A percentile compares a stretch with the other conserved stretches of the same genome.
Evolutionary conservation across 352 stramenopile species (phyloP).

Genomic region (Globisporangium spinosum): DNA sequence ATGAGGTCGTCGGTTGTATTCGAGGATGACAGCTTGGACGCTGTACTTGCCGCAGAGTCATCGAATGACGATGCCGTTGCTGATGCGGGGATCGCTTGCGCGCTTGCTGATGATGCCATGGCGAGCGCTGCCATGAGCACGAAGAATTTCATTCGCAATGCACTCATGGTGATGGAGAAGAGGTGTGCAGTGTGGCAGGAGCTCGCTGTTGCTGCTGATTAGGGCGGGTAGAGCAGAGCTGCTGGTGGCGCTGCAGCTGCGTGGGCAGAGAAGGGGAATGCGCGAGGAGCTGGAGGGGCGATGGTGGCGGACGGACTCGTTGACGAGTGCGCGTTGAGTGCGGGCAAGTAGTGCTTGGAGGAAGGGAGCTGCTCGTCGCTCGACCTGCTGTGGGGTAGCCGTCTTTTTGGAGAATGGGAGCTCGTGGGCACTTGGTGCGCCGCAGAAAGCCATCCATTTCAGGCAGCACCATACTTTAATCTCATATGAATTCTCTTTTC

Average conservation of each 20-base stretch:
- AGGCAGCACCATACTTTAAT: slow-evolving; percentile 9
- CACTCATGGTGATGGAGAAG: background rate
- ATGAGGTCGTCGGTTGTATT: background rate
- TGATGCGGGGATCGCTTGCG: background rate
- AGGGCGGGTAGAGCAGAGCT: slow-evolving; percentile 12
- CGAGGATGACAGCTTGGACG: background rate
- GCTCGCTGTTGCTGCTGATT: background rate
- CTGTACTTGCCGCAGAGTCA: background rate
- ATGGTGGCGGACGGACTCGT: slow-evolving; percentile 9
- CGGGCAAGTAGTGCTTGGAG: background rate
- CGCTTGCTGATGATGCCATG: background rate
- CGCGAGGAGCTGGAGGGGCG: slow-evolving; percentile 1
- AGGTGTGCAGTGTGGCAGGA: background rate
- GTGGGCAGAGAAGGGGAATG: background rate
- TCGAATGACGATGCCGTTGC: background rate
- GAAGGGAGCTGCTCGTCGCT: slow-evolving; percentile 2
- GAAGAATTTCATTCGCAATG: background rate
- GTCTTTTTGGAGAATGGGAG: slow-evolving; percentile 12
- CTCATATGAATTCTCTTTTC: slow-evolving; percentile 5
- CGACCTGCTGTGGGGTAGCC: slow-evolving; percentile 2
- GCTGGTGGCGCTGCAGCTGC: slow-evolving; percentile 14
- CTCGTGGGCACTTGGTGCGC: background rate
- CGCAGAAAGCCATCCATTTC: background rate
- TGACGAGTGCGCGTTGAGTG: background rate
- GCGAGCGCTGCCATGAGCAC: slow-evolving; percentile 6